phyloP scores from a whole-genome alignment of 2,329 filamentous ascomycete species.

The Arthrobotrys sphaeroides region DNA sequence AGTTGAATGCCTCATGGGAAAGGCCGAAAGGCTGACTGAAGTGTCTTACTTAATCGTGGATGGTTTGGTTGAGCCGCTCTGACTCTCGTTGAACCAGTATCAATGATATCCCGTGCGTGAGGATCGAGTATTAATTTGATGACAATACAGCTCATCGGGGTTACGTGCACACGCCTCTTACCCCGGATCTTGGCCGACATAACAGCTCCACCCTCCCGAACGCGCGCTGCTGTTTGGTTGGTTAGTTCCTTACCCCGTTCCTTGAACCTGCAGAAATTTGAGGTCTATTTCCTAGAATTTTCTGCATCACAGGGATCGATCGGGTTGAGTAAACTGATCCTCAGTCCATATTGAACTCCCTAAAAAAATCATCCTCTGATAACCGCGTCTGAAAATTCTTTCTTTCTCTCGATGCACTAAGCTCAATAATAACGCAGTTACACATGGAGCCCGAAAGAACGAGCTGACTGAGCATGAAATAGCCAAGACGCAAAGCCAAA shows the following conservation, averaged over 20 bases:
- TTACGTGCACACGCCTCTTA: conserved; percentile 27
- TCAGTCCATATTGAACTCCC: conserved; percentile 1
- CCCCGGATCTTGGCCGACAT: conserved; percentile 52
- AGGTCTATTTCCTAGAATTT: background rate
- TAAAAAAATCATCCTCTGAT: background rate
- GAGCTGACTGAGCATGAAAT: conserved; percentile 6
- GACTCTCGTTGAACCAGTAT: too few species aligned
- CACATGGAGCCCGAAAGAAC: conserved; percentile 14
- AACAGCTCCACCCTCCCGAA: conserved; percentile 38
- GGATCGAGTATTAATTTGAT: too few species aligned
- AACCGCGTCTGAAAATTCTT: background rate
- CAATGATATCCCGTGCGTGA: background rate
- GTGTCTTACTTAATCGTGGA: background rate
- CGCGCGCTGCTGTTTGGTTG: conserved; percentile 19
- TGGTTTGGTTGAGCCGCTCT: too few species aligned
- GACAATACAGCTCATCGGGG: background rate
- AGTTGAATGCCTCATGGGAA: too few species aligned
- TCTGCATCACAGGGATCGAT: background rate
- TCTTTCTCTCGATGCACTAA: background rate
- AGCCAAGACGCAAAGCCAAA: conserved; percentile 25
- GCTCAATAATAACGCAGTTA: conserved; percentile 35
- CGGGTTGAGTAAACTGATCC: conserved; percentile 21
- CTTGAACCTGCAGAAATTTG: conserved; percentile 19
- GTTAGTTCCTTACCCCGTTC: background rate
- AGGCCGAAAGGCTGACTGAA: too few species aligned